A percentile compares a stretch with the other conserved stretches of the same genome.
Conservation (phyloP, 2,329 filamentous ascomycete species). For the Trichoderma brevicompactum region DNA sequence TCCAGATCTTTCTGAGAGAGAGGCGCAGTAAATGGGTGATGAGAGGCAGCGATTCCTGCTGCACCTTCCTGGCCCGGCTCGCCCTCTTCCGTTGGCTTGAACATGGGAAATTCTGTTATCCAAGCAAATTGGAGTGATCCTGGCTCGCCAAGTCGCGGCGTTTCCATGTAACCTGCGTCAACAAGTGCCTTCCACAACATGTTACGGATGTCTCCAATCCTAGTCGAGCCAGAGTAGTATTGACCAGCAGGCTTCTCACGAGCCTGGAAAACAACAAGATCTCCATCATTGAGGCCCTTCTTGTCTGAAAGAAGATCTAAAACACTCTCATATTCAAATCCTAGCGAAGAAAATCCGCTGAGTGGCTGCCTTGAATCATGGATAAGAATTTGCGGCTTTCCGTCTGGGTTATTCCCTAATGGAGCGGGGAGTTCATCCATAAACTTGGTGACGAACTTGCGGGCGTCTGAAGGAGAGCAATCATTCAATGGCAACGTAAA, state of each 20-base stretch:
- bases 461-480: conserved; percentile 56
- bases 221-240: conserved; percentile 62
- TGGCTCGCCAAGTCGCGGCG: conserved; percentile 44
- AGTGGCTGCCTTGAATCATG: conserved; percentile 75
- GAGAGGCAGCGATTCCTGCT: conserved; percentile 82
- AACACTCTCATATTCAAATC: conserved; percentile 66
- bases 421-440: conserved; percentile 66
- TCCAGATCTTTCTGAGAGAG: conserved; percentile 73
- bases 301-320: conserved; percentile 38
- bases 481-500: conserved; percentile 67
- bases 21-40: conserved; percentile 95
- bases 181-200: conserved; percentile 72
- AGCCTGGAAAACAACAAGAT: conserved; percentile 81
- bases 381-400: conserved; percentile 79
- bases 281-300: conserved; percentile 63
- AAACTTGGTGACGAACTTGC: conserved; percentile 68
- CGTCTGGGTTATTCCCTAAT: conserved; percentile 71
- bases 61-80: conserved; percentile 79
- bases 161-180: conserved; percentile 59
- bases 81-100: conserved; percentile 69
- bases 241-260: conserved; percentile 66
- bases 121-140: conserved; percentile 71
- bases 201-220: conserved; percentile 72
- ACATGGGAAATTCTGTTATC: conserved; percentile 91
- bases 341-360: conserved; percentile 75